Percentiles rank a stretch among this genome's conserved stretches.
Conservation (phyloP, 140 eudicot genomes). For the Oenanthe javanica region DNA sequence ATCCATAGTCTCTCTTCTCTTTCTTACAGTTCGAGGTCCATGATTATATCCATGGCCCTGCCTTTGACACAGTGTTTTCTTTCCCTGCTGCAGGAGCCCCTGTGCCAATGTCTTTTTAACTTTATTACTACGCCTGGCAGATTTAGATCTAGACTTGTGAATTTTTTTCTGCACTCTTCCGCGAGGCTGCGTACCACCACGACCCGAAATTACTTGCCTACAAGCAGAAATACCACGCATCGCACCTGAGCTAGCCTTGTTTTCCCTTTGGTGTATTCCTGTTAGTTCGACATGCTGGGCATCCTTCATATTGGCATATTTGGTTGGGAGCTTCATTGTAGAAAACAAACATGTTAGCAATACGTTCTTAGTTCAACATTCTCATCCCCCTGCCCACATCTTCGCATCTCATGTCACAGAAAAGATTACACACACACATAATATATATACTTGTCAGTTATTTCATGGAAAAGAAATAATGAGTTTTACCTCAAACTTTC, state of each 20-base stretch:
- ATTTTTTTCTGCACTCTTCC: constrained; percentile 45
- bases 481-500: constrained; percentile 37
- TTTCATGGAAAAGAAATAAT: not conserved
- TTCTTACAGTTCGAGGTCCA: constrained; percentile 55
- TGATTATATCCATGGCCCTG: constrained; percentile 28
- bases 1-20: constrained; percentile 39
- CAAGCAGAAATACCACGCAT: constrained; percentile 16
- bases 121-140: constrained; percentile 26
- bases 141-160: constrained; percentile 20
- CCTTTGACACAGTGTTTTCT: constrained; percentile 7
- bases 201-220: constrained; percentile 24
- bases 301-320: constrained; percentile 42
- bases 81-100: constrained; percentile 35
- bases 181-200: constrained; percentile 61
- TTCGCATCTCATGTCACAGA: not conserved
- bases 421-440: not conserved
- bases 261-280: constrained; percentile 23
- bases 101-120: constrained; percentile 27
- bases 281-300: constrained; percentile 34
- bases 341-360: constrained; percentile 14
- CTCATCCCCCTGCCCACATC: not conserved
- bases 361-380: not conserved
- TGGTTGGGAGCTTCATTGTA: constrained; percentile 49
- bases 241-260: constrained; percentile 16
- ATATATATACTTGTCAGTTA: not conserved